phyloP scores from a whole-genome alignment of 2,329 filamentous ascomycete genomes.

The Aaosphaeria pasadenensis region DNA sequence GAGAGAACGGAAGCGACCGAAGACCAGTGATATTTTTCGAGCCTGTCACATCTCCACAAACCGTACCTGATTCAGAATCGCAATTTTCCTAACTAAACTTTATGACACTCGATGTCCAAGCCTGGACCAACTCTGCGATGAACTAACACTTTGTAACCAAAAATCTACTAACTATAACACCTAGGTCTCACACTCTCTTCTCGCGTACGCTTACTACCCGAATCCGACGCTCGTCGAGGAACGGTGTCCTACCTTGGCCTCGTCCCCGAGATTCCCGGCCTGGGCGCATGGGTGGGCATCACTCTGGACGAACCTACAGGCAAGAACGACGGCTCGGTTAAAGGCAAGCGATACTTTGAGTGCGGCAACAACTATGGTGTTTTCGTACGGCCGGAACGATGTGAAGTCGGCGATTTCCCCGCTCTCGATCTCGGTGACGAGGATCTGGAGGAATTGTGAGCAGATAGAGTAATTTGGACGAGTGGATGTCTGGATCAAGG shows the following conservation, averaged over 20 bases:
- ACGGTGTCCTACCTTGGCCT: slow-evolving; percentile 69
- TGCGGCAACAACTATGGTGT: slow-evolving; percentile 69
- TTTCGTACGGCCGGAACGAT: slow-evolving; percentile 74
- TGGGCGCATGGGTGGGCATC: slow-evolving; percentile 68
- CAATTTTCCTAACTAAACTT: too few relatives aligned
- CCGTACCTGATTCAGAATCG: too few relatives aligned
- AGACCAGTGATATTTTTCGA: too few relatives aligned
- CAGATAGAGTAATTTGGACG: background rate
- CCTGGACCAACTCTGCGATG: too few relatives aligned
- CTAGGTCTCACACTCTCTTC: slow-evolving; percentile 22
- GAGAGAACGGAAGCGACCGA: too few relatives aligned
- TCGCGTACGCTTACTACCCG: slow-evolving; percentile 47
- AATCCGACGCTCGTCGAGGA: slow-evolving; percentile 67
- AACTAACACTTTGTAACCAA: too few relatives aligned
- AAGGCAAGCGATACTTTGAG: slow-evolving; percentile 66
- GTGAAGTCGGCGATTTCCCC: slow-evolving; percentile 73
- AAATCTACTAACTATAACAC: slow-evolving; percentile 6
- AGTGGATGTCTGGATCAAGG: background rate
- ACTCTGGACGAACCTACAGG: slow-evolving; percentile 74
- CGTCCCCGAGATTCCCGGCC: slow-evolving; percentile 69
- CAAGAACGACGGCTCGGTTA: slow-evolving; percentile 76
- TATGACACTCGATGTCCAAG: too few relatives aligned
- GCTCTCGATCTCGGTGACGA: slow-evolving; percentile 52
- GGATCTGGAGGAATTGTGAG: slow-evolving; percentile 61
- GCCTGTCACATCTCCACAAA: too few relatives aligned